phyloP scores from a whole-genome alignment of 371 early-diverging fungal species.

The Zancudomyces culisetae region DNA sequence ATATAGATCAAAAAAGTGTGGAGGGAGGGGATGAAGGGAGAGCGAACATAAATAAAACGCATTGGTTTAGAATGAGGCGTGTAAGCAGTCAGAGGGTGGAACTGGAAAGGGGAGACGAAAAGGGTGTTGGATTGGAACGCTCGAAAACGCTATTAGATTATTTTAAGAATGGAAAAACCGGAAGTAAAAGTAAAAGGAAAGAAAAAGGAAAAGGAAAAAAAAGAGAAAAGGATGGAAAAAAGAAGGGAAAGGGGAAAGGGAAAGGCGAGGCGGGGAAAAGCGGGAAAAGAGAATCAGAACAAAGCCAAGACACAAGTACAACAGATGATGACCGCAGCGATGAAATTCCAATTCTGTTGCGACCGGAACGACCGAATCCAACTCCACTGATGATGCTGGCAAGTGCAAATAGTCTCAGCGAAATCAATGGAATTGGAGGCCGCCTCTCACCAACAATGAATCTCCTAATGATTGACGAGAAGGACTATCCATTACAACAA shows the following conservation, averaged over 20 bases:
- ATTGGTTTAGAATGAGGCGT: not conserved
- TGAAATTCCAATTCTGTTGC: not conserved
- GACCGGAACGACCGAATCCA: not conserved
- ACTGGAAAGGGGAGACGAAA: not conserved
- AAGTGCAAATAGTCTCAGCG: too few relatives aligned
- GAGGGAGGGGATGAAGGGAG: too few relatives aligned
- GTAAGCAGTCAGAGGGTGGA: not conserved
- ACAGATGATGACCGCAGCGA: not conserved
- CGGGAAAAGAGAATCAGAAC: not conserved
- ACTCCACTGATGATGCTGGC: not conserved
- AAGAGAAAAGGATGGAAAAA: not conserved
- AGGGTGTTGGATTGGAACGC: not conserved
- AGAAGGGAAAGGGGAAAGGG: not conserved
- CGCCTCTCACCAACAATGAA: too few relatives aligned
- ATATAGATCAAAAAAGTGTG: too few relatives aligned
- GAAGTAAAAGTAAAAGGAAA: not conserved
- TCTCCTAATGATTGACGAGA: too few relatives aligned
- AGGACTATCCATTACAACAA: too few relatives aligned
- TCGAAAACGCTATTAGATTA: not conserved
- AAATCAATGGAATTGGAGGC: too few relatives aligned
- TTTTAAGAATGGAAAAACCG: not conserved
- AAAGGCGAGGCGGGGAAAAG: not conserved
- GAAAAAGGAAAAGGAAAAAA: not conserved
- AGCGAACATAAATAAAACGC: not conserved
- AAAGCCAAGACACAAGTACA: not conserved